Evolutionary conservation across 2,329 filamentous ascomycete species (phyloP).

Genomic region (Torrubiellomyces zombiae): DNA sequence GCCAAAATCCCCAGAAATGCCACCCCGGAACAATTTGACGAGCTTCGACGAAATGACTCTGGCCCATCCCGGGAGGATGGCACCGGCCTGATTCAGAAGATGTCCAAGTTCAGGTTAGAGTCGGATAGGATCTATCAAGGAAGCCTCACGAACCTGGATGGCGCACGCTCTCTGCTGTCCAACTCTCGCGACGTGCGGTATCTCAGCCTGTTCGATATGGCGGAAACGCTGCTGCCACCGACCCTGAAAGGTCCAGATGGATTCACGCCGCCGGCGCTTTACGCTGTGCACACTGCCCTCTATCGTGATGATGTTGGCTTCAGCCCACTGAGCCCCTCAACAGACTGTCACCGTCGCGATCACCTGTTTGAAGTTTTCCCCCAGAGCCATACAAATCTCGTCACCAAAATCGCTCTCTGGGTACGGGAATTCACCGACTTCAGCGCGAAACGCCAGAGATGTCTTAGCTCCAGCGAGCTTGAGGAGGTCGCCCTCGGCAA

Average conservation of each 20-base stretch:
- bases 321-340: slow-evolving; percentile 29
- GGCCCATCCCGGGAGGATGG: slow-evolving; percentile 28
- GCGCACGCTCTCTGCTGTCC: slow-evolving; percentile 24
- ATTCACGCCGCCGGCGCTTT: slow-evolving; percentile 34
- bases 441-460: slow-evolving; percentile 6
- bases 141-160: slow-evolving; percentile 30
- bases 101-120: slow-evolving; percentile 26
- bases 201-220: slow-evolving; percentile 33
- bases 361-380: slow-evolving; percentile 43
- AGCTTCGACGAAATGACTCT: slow-evolving; percentile 15
- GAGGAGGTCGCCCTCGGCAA: slow-evolving; percentile 13
- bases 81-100: slow-evolving; percentile 25
- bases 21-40: slow-evolving; percentile 14
- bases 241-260: slow-evolving; percentile 17
- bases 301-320: slow-evolving; percentile 44
- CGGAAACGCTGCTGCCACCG: slow-evolving; percentile 24
- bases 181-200: slow-evolving; percentile 21
- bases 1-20: slow-evolving; percentile 12
- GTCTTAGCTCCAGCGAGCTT: slow-evolving; percentile 7
- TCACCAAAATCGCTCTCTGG: slow-evolving; percentile 15
- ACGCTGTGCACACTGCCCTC: slow-evolving; percentile 54
- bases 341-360: slow-evolving; percentile 29
- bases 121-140: slow-evolving; percentile 28
- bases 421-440: slow-evolving; percentile 15
- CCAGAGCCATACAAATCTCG: slow-evolving; percentile 11